Base-by-base conservation (phyloP, 2,329 filamentous ascomycete genomes). In the Xenosphaeropsis pyriputrescens region DNA sequence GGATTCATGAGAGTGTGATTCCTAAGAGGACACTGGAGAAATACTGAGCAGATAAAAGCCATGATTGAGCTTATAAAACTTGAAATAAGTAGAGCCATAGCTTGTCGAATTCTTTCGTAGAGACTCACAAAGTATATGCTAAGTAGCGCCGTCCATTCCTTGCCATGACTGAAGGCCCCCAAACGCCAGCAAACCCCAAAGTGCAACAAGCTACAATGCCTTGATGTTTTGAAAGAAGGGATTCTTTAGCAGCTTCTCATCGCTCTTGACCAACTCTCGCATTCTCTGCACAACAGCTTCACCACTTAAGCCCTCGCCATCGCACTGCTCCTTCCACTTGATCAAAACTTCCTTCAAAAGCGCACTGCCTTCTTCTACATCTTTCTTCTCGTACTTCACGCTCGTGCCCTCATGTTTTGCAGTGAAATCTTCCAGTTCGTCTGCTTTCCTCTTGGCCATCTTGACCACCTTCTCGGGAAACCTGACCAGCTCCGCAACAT, bases 371-470 rank as follows among this genome's bases (percentile, higher is more conserved):
- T 89, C 75, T 50, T 94, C 86, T 1, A 96, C 82, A 47, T 98
- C 86, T 45, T 86, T 72, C 51, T 85, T 86, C 45, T 72, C 81
- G 54, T 85, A 85, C 47, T 72, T 62, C 32, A 70, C 58, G 6
- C 67, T 50, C 1, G 60, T 54, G 33, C 69, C 67, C 43, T 83
- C 78, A 49, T 84, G 76, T 61, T 86, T 88, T 36, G 73, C 73
- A 0, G 83, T 82, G 51, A 98, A 98, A 57, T 98, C 91, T 57
- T 98, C 91, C 29, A 98, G 69, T 66, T 98, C 93, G 57, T 96
- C 91, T 0, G 91, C 91, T 64, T 98, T 98, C 49, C 91, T 75
- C 63, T 93, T 93, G n/a, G 91, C 91, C 93, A 98, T 98, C 45
- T 86, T 85, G 43, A 98, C 83, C 13, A 98, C 93, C 63, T 98